Base-by-base conservation (phyloP, 441 rosid genomes). In the Bocquillonia castaneifolia region DNA sequence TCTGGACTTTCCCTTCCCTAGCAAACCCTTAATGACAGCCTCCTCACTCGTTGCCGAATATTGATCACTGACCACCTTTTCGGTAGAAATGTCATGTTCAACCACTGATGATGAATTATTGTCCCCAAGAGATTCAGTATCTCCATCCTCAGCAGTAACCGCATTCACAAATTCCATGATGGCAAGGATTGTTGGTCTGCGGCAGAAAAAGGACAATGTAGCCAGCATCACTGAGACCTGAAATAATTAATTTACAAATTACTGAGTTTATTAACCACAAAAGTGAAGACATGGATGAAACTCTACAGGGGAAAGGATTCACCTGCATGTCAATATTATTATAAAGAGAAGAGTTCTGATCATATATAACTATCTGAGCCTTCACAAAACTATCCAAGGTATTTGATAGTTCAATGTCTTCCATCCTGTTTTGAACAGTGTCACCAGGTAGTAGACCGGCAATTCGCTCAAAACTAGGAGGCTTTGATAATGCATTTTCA, bases 1-100 rank as follows among this genome's bases (percentile, higher is more conserved):
- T 79, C 96, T 82, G 64, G 96, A 88, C 83, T 95, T 95, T 69
- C 99, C 99, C 77, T 85, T 95, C 74, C 99, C 99, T 55, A 95
- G 78, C 67, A 95, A 82, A 80, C 97, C 92, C 83, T 81, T 95
- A 62, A 91, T 85, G 72, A 86, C 83, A 73, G 90, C 83, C 63
- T 87, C 92, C 80, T 79, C 84, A 57, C 50, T 31, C 5, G 70
- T 63, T 55, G 67, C 54, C 54, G 66, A 63, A 51, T 73, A 67
- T 42, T 76, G 82, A 79, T 73, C 80, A 70, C 79, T 81, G 67
- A 76, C 80, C 66, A 66, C 79, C 60, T 83, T 83, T 63, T 80
- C 86, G 55, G 63, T 60, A 23, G 77, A 76, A 74, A 64, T 68
- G 59, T 76, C 87, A 58, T 74, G 77, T 69, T 79, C 81, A 66